Percentiles rank a stretch among this genome's conserved stretches.
phyloP scores from a whole-genome alignment of 2,329 filamentous ascomycete species.

The Zopfia rhizophila region DNA sequence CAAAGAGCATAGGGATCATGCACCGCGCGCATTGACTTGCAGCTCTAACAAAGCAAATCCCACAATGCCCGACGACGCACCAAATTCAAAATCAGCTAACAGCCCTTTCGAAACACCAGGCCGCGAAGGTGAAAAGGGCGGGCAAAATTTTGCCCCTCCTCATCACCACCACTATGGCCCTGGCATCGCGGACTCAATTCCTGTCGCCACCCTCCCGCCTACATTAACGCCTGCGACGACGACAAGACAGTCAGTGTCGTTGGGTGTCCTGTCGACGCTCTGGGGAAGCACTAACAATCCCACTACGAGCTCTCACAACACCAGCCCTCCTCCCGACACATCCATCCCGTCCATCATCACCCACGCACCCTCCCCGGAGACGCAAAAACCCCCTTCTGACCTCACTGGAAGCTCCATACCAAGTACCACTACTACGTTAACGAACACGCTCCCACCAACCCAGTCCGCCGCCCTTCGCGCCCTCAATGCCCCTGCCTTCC shows the following conservation, averaged over 20 bases:
- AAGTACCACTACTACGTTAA: constrained; percentile 49
- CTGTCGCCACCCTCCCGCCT: constrained; percentile 36
- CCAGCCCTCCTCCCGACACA: constrained; percentile 23
- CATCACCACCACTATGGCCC: constrained; percentile 30
- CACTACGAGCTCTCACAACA: constrained; percentile 21
- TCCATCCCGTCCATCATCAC: constrained; percentile 38
- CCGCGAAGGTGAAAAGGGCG: constrained; percentile 4
- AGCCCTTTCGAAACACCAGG: constrained; percentile 35
- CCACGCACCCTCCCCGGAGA: constrained; percentile 40
- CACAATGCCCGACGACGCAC: constrained; percentile 45
- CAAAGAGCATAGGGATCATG: constrained; percentile 46
- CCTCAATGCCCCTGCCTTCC: constrained; percentile 51
- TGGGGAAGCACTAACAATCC: constrained; percentile 38
- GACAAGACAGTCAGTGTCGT: constrained; percentile 45
- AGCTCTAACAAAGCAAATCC: constrained; percentile 43
- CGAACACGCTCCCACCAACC: constrained; percentile 48
- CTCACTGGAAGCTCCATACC: constrained; percentile 45
- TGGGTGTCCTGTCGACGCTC: constrained; percentile 45
- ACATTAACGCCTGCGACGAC: constrained; percentile 49
- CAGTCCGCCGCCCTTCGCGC: constrained; percentile 51
- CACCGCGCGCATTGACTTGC: constrained; percentile 44
- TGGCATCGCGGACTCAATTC: constrained; percentile 24
- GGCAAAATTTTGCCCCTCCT: constrained; percentile 14
- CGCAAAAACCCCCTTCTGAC: constrained; percentile 40
- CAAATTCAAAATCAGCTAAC: constrained; percentile 36